Evolutionary conservation across 345 rosid genomes (phyloP).

Genomic region (Nasturtium officinale): DNA sequence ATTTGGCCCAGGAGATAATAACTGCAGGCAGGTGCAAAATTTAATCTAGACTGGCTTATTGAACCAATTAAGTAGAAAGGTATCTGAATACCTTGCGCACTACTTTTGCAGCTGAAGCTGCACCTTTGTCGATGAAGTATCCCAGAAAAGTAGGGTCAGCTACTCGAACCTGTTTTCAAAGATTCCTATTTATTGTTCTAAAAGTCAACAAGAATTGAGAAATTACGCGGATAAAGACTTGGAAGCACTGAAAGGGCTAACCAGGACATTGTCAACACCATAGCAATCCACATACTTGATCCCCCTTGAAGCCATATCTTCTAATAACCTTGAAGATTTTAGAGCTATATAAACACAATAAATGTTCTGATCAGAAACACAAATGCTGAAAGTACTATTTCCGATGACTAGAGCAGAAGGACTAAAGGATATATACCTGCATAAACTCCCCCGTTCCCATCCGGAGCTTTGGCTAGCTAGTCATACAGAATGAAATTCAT

Average conservation of each 20-base stretch:
- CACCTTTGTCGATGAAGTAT: slow-evolving; percentile 92
- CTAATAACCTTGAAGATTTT: slow-evolving; percentile 72
- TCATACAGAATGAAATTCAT: slow-evolving; percentile 37
- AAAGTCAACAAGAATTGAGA: slow-evolving; percentile 3
- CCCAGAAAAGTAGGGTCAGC: slow-evolving; percentile 98
- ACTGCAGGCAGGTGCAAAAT: neutral
- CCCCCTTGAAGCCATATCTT: slow-evolving; percentile 90
- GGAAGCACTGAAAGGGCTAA: slow-evolving; percentile 43
- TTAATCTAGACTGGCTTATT: neutral
- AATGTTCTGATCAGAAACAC: slow-evolving; percentile 33
- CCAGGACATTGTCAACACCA: slow-evolving; percentile 97
- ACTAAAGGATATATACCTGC: slow-evolving; percentile 53
- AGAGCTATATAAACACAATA: slow-evolving; percentile 57
- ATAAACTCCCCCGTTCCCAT: slow-evolving; percentile 98
- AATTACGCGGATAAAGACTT: neutral
- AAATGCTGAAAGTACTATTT: slow-evolving; percentile 13
- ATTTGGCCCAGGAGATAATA: slow-evolving; percentile 3
- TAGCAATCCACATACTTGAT: slow-evolving; percentile 90
- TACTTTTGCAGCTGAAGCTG: slow-evolving; percentile 93
- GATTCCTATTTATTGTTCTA: slow-evolving; percentile 14
- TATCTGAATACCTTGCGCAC: slow-evolving; percentile 75
- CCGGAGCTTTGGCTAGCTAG: slow-evolving; percentile 97
- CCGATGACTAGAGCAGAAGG: slow-evolving; percentile 9
- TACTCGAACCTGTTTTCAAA: slow-evolving; percentile 83
- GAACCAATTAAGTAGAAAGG: slow-evolving; percentile 2